Base-by-base conservation (phyloP, 306 rosid species). In the Rubus parviflorus region DNA sequence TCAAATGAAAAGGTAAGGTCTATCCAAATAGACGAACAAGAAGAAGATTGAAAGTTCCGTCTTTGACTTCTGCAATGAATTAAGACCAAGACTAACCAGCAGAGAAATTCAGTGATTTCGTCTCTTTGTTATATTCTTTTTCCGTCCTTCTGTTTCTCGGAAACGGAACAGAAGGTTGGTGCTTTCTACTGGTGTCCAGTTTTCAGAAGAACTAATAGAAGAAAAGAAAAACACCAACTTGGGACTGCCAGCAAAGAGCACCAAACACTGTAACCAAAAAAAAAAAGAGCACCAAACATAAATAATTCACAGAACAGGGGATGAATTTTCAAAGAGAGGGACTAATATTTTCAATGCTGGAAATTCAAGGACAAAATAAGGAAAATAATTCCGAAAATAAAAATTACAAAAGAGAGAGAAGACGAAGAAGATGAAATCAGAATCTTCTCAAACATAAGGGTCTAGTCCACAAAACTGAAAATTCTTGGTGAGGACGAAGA, bases 261-360 rank as follows among this genome's bases (percentile, higher is more conserved):
- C 53, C 23, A 67, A 37, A n/a, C n/a, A n/a, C n/a, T n/a, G n/a
- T n/a, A n/a, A n/a, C n/a, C n/a, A n/a, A n/a, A n/a, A n/a, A n/a
- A n/a, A n/a, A n/a, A n/a, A 25, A 25, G 1, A 30, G 35, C 35
- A 17, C 53, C 14, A 20, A 73, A 73, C 20, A 8, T 8, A 40
- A n/a, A 9, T 72, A 40, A 11, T 73, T 72, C 37, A 8, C 5
- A 30, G 20, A 53, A 14, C 13, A 25, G 1, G 9, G 42, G 43
- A 57, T 30, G 68, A 62, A 62, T 16, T 64, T 20, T 14, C 12
- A 17, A 40, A 8, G 10, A 19, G 30, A 22, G 5, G 43, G 42
- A 7, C 57, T 22, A 57, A 11, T 22, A 10, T 62, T 74, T 61
- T 54, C 48, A 75, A 75, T 61, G 78, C 78, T 11, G 78, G 23